Evolutionary conservation across 2,329 filamentous ascomycete genomes (phyloP), one percentile per base, ranked within the genome.

Genomic region (Fusarium newnesense): DNA sequence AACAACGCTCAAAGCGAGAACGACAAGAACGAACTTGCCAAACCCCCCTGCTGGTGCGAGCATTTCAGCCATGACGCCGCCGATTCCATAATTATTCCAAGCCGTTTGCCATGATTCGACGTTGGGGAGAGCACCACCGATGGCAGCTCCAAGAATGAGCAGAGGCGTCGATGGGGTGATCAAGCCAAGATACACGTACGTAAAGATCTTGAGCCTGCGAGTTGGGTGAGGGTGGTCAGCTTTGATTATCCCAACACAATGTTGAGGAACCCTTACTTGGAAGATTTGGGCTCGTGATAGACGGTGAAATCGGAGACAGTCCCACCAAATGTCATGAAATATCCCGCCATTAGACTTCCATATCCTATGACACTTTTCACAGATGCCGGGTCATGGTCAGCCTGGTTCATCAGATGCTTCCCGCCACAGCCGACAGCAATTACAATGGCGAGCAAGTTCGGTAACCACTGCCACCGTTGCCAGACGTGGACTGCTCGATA

Each of bases 281-380:
- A 66, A 26, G 54, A 68, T 36, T 53, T 50, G 11, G 75, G 70
- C 36, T 49, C 67, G 78, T 89, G 86, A 73, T 90, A 90, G 13
- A 86, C 86, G n/a, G 85, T 85, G 67, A 89, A 89, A 72, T 90
- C 88, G n/a, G 86, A 87, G 0, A 84, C 85, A 8, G 86, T 86
- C 6, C 86, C 87, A 13, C 85, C 87, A 76, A 89, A 90, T 2
- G 85, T 87, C 67, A 90, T 81, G 49, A 90, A 86, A 64, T 88
- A 87, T 5, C 84, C 84, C 5, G 87, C 87, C 42, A 87, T 85
- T 50, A 87, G 72, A 28, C 84, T 82, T 15, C 81, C 85, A 69
- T 84, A 86, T 24, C 83, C 84, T 24, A 87, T 70, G n/a, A 86
- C 79, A 57, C 80, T 78, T n/a, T 79, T 69, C 13, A 78, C 77